A percentile compares a stretch with the other conserved stretches of the same genome.
Conservation (phyloP, 176 grass and related monocot species). For the Raddia guianensis region DNA sequence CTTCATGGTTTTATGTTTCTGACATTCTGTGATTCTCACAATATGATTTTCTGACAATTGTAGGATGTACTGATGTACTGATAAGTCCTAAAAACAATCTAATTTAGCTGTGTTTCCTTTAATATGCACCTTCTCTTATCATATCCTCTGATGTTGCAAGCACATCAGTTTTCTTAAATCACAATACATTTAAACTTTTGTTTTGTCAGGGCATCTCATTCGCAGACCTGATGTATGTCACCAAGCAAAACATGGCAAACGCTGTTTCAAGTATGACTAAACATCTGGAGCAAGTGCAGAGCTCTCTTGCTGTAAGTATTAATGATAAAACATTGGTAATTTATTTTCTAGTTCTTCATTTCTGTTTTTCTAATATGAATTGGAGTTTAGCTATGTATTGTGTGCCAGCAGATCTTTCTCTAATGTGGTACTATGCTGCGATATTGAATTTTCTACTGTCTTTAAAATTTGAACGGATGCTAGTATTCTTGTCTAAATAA, state of each 20-base stretch:
- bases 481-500: not conserved
- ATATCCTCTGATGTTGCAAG: not conserved
- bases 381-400: conserved; percentile 5
- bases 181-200: conserved; percentile 24
- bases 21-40: conserved; percentile 11
- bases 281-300: conserved; percentile 85
- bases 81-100: not conserved
- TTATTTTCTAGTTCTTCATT: conserved; percentile 2
- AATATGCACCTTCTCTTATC: conserved; percentile 18
- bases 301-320: conserved; percentile 80
- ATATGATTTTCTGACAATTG: conserved; percentile 8
- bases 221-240: conserved; percentile 94
- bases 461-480: not conserved
- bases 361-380: not conserved
- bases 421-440: not conserved
- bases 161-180: not conserved
- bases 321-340: not conserved
- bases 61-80: not conserved
- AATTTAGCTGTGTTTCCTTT: not conserved
- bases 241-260: conserved; percentile 85
- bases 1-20: conserved; percentile 36
- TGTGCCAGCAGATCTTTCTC: not conserved
- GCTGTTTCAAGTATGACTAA: conserved; percentile 95
- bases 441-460: conserved; percentile 1
- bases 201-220: conserved; percentile 76